Percentiles rank a stretch among this genome's conserved stretches.
Evolutionary conservation across 768 basidiomycete genomes (phyloP).

Genomic region (Tulasnella sp.): DNA sequence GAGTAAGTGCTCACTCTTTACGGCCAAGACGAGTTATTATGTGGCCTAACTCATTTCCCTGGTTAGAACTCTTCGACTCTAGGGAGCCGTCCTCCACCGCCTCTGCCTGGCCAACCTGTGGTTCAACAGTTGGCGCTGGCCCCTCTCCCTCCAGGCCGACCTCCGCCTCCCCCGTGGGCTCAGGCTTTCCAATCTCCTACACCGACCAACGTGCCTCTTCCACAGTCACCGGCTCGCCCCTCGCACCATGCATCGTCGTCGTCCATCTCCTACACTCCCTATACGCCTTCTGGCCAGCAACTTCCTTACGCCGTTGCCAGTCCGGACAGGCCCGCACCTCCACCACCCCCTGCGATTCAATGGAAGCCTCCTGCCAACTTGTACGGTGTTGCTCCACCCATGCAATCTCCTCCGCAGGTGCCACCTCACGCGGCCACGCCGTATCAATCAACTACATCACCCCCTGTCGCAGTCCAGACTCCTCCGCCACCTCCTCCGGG

Average conservation of each 20-base stretch:
- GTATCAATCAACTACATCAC: conserved; percentile 24
- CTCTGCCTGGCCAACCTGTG: conserved; percentile 24
- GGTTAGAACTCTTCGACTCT: not conserved
- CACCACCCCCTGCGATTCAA: conserved; percentile 39
- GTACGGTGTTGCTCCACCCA: not conserved
- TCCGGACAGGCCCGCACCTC: conserved; percentile 38
- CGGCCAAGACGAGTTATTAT: no score
- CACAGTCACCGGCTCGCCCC: conserved; percentile 40
- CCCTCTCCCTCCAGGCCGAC: conserved; percentile 41
- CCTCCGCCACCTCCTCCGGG: conserved; percentile 25
- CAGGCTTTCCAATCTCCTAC: conserved; percentile 42
- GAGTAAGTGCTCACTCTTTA: not conserved
- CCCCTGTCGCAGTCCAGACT: conserved; percentile 29
- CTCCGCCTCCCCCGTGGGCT: conserved; percentile 39
- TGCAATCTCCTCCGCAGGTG: not conserved
- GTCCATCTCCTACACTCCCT: conserved; percentile 39
- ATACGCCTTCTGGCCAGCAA: conserved; percentile 33
- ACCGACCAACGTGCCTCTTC: conserved; percentile 29
- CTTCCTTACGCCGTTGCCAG: conserved; percentile 32
- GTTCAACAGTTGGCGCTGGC: not conserved
- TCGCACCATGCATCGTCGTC: conserved; percentile 38
- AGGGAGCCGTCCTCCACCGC: conserved; percentile 26
- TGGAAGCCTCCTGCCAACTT: conserved; percentile 31
- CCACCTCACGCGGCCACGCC: conserved; percentile 8
- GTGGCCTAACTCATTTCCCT: not conserved